Percentiles rank a stretch among this genome's conserved stretches.
phyloP scores from a whole-genome alignment of 768 basidiomycete species.

The Rhizopogon salebrosus region DNA sequence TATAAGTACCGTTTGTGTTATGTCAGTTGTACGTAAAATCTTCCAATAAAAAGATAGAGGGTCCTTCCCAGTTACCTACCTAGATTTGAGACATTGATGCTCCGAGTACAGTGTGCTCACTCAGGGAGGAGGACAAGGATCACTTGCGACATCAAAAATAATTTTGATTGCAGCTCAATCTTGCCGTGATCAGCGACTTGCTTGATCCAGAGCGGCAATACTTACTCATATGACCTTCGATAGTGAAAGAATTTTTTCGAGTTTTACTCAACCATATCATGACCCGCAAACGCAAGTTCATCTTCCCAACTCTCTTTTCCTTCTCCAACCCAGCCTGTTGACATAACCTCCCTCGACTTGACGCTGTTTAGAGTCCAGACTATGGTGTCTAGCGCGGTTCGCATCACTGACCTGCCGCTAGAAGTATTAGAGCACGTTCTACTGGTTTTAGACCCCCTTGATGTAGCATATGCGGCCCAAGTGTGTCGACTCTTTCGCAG shows the following conservation, averaged over 20 bases:
- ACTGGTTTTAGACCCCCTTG: slow-evolving; percentile 51
- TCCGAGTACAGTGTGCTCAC: background rate
- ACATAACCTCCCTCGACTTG: background rate
- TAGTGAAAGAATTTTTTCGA: slow-evolving; percentile 8
- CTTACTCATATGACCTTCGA: slow-evolving; percentile 5
- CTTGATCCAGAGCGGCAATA: slow-evolving; percentile 2
- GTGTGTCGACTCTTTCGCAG: slow-evolving; percentile 38
- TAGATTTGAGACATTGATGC: background rate
- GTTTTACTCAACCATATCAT: slow-evolving; percentile 4
- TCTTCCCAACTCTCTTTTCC: background rate
- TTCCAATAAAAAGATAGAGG: too few relatives aligned
- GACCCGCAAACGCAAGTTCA: background rate
- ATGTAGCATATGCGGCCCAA: slow-evolving; percentile 50
- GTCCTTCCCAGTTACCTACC: background rate
- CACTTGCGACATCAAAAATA: background rate
- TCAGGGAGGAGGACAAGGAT: background rate
- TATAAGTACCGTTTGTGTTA: too few relatives aligned
- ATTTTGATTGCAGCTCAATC: background rate
- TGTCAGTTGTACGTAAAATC: too few relatives aligned
- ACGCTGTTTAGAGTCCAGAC: background rate
- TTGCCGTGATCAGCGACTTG: background rate
- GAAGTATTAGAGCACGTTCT: slow-evolving; percentile 62
- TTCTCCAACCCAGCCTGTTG: background rate
- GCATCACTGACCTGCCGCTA: slow-evolving; percentile 39
- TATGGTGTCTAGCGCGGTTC: background rate